phyloP scores from a whole-genome alignment of 352 stramenopile genomes.

The Pythium aquatile region DNA sequence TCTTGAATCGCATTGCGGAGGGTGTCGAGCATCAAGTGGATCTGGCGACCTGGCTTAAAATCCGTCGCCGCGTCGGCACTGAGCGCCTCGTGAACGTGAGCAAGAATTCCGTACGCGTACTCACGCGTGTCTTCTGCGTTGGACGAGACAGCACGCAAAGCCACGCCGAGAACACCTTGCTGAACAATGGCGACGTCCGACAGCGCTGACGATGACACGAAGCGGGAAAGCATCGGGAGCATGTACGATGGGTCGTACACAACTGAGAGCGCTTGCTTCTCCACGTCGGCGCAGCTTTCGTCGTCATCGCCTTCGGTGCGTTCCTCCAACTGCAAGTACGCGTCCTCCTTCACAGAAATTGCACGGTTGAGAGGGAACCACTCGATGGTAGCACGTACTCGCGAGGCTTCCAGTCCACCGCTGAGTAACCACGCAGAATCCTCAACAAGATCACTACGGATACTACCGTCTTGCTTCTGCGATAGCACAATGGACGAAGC shows the following conservation, averaged over 20 bases:
- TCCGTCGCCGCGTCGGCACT: constrained; percentile 48
- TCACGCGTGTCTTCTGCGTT: constrained; percentile 48
- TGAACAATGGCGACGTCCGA: constrained; percentile 55
- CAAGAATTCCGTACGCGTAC: constrained; percentile 74
- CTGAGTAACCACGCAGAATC: constrained; percentile 66
- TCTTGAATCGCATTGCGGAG: constrained; percentile 62
- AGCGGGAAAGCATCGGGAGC: constrained; percentile 72
- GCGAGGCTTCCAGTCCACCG: constrained; percentile 60
- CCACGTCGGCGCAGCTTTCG: constrained; percentile 11
- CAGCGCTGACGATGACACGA: constrained; percentile 71
- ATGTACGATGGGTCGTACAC: constrained; percentile 79
- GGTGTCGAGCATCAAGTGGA: constrained; percentile 78
- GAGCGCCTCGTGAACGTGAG: constrained; percentile 70
- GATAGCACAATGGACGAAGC: constrained; percentile 33
- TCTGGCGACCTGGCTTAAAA: constrained; percentile 73
- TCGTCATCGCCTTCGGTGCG: constrained; percentile 24
- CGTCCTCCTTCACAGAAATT: constrained; percentile 31
- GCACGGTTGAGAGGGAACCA: constrained; percentile 50
- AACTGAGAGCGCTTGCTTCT: constrained; percentile 7
- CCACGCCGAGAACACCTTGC: constrained; percentile 67
- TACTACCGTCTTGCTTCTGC: constrained; percentile 25
- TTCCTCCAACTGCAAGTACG: constrained; percentile 28
- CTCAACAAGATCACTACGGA: constrained; percentile 49
- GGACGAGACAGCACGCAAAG: constrained; percentile 72
- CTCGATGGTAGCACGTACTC: constrained; percentile 69